Conservation (phyloP, 108 stramenopile genomes). For the Nitzschia inconspicua region DNA sequence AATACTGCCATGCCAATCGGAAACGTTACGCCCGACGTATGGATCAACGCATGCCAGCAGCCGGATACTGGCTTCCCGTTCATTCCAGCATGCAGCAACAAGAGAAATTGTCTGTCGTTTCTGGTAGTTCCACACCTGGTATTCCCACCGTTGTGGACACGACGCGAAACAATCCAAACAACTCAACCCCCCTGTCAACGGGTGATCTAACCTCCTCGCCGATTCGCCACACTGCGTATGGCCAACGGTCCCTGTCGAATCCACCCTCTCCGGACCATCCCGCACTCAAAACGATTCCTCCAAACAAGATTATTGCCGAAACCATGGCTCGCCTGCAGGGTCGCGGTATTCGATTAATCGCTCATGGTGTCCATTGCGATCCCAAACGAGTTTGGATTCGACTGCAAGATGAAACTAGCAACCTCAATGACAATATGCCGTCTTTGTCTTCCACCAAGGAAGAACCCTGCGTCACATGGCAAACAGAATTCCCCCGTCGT, state of each 20-base stretch:
- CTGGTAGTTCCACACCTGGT: neutral
- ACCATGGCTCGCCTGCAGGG: slow-evolving; percentile 40
- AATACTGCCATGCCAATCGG: slow-evolving; percentile 34
- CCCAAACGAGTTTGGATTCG: slow-evolving; percentile 59
- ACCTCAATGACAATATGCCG: too few relatives aligned
- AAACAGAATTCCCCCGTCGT: slow-evolving; percentile 51
- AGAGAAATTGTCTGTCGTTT: too few relatives aligned
- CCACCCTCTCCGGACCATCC: slow-evolving; percentile 40
- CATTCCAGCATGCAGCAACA: too few relatives aligned
- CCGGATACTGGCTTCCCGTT: slow-evolving; percentile 35
- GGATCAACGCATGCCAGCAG: slow-evolving; percentile 26
- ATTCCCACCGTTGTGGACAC: neutral
- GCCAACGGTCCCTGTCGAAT: neutral
- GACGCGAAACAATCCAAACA: neutral
- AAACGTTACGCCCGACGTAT: slow-evolving; percentile 30
- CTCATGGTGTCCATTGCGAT: slow-evolving; percentile 59
- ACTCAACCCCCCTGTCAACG: neutral
- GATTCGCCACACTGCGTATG: neutral
- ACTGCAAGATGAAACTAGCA: slow-evolving; percentile 24
- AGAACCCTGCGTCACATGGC: slow-evolving; percentile 39
- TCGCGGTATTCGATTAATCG: slow-evolving; percentile 52
- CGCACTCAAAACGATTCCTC: slow-evolving; percentile 29
- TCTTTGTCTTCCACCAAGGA: neutral
- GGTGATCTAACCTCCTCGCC: neutral
- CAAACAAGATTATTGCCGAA: slow-evolving; percentile 32